These are phyloP conservation scores for Cercospora citrullina DNA, from an alignment of 2,329 filamentous ascomycete species.

Conservation along the genomic window DNA sequence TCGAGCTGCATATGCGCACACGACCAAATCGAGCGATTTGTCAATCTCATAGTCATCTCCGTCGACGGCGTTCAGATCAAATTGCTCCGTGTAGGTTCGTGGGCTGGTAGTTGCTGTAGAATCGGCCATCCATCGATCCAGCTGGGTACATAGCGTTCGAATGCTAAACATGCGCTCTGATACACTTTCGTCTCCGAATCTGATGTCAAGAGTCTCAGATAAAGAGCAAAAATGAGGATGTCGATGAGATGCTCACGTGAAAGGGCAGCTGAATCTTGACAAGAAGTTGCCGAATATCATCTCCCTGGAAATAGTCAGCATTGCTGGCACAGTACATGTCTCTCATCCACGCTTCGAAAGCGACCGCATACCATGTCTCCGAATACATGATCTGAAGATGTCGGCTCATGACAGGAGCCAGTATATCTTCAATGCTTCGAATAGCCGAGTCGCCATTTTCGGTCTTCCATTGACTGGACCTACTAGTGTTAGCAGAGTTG, in stretches of 20 bases:
- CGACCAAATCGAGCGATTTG: constrained; percentile 8
- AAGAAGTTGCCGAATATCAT: constrained; percentile 19
- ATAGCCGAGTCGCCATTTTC: background rate
- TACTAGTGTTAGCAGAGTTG: background rate
- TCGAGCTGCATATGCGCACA: constrained; percentile 13
- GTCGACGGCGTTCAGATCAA: background rate
- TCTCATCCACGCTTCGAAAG: fast-evolving
- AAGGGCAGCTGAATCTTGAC: constrained; percentile 16
- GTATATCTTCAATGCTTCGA: background rate
- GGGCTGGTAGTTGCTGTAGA: constrained; percentile 1
- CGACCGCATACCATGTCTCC: constrained; percentile 3
- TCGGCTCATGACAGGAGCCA: background rate
- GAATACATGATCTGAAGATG: background rate
- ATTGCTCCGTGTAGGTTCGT: constrained; percentile 4
- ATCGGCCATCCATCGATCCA: constrained; percentile 18
- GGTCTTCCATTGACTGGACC: background rate
- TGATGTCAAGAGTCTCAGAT: background rate
- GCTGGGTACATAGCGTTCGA: constrained; percentile 13
- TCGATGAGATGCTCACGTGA: constrained; percentile 2
- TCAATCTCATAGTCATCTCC: constrained; percentile 12
- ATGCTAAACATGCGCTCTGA: constrained; percentile 17
- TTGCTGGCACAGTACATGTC: background rate
- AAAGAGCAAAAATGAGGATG: background rate
- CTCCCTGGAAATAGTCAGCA: background rate
- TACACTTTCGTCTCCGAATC: constrained; percentile 19